phyloP scores from a whole-genome alignment of 2,329 filamentous ascomycete species.

The Aureobasidium vineae region DNA sequence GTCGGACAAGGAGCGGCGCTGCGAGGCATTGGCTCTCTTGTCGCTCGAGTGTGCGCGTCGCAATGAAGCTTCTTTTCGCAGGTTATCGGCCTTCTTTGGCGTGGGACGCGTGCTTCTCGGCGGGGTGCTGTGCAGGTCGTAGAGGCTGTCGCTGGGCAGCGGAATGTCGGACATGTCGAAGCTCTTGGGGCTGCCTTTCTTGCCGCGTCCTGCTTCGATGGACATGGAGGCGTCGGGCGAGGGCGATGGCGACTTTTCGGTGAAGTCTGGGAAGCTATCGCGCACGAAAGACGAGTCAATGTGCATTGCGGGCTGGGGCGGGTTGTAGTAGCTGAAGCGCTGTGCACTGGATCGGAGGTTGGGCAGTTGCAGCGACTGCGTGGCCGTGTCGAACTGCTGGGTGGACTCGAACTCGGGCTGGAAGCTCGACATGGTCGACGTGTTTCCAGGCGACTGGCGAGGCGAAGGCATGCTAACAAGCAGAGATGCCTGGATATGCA shows the following conservation, averaged over 20 bases:
- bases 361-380: slow-evolving; percentile 27
- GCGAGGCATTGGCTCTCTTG: slow-evolving; percentile 28
- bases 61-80: slow-evolving; percentile 48
- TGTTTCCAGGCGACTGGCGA: slow-evolving; percentile 26
- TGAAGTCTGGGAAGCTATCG: slow-evolving; percentile 25
- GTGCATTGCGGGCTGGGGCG: slow-evolving; percentile 11
- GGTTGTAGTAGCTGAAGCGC: slow-evolving; percentile 18
- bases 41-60: slow-evolving; percentile 43
- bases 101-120: slow-evolving; percentile 35
- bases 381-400: slow-evolving; percentile 30
- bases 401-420: slow-evolving; percentile 29
- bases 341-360: slow-evolving; percentile 20
- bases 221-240: slow-evolving; percentile 37
- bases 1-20: slow-evolving; percentile 55
- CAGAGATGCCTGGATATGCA: not conserved
- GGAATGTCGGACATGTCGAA: slow-evolving; percentile 53
- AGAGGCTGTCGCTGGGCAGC: slow-evolving; percentile 50
- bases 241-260: slow-evolving; percentile 7
- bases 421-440: slow-evolving; percentile 28
- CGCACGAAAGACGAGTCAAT: slow-evolving; percentile 15
- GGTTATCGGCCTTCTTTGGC: slow-evolving; percentile 36
- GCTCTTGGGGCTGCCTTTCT: slow-evolving; percentile 41
- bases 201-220: slow-evolving; percentile 58
- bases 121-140: slow-evolving; percentile 48
- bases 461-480: slow-evolving; percentile 19